These are phyloP conservation scores for Candida xyloterini DNA, from an alignment of 805 yeast genomes.

Conservation along the genomic window DNA sequence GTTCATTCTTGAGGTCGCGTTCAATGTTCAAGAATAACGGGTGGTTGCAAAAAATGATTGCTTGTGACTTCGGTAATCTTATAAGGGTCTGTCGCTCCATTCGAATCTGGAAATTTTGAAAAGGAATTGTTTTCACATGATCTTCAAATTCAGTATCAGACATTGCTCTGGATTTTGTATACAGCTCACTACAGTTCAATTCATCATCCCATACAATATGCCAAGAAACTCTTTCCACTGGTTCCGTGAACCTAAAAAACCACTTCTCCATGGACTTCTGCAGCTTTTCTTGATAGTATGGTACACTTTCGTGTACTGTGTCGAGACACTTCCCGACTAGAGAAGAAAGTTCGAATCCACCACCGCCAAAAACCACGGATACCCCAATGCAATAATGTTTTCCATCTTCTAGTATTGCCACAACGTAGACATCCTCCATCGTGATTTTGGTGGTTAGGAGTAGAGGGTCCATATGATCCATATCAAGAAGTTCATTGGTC, in stretches of 20 bases:
- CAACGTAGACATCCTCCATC: constrained; percentile 49
- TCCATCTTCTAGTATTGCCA: constrained; percentile 34
- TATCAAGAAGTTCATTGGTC: constrained; percentile 42
- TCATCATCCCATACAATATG: constrained; percentile 49
- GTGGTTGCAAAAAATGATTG: constrained; percentile 26
- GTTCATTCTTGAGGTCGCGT: constrained; percentile 46
- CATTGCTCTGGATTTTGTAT: constrained; percentile 35
- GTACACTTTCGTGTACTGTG: constrained; percentile 44
- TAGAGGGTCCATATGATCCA: constrained; percentile 44
- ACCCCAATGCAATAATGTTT: constrained; percentile 46
- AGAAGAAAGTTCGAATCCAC: constrained; percentile 42
- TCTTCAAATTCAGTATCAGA: constrained; percentile 33
- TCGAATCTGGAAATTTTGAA: constrained; percentile 41
- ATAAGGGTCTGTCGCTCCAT: constrained; percentile 48
- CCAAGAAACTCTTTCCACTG: constrained; percentile 51
- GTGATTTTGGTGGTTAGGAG: constrained; percentile 44
- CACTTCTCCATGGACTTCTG: constrained; percentile 49
- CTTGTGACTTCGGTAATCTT: constrained; percentile 41
- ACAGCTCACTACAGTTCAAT: constrained; percentile 28
- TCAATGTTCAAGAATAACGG: constrained; percentile 35
- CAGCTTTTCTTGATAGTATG: constrained; percentile 46
- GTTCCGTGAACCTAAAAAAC: constrained; percentile 41
- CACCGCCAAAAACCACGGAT: constrained; percentile 53
- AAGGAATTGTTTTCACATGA: constrained; percentile 35
- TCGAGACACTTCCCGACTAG: constrained; percentile 37